These are phyloP conservation scores for Solanum ossicruentum DNA, from an alignment of 257 asterid genomes.

Conservation along the genomic window DNA sequence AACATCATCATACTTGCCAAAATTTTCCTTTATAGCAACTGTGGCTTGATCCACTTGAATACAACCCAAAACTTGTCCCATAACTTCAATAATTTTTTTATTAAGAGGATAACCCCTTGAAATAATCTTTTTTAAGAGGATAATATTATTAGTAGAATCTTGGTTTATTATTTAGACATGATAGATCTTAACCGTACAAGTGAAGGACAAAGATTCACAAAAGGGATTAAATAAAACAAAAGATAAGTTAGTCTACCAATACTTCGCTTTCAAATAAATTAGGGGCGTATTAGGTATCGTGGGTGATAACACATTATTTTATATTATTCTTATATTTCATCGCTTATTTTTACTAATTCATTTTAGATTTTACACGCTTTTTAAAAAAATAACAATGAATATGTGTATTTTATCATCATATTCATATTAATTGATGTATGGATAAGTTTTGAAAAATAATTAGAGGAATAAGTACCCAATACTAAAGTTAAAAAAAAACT, in stretches of 20 bases:
- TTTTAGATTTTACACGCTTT: too few relatives aligned
- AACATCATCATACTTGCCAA: slow-evolving; percentile 10
- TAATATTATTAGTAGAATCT: neutral
- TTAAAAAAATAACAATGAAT: too few relatives aligned
- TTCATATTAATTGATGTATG: too few relatives aligned
- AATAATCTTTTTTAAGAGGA: neutral
- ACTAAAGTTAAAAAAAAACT: too few relatives aligned
- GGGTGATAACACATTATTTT: too few relatives aligned
- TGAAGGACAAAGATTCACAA: neutral
- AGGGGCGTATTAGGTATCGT: too few relatives aligned
- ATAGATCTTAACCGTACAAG: neutral
- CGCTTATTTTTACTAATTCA: too few relatives aligned
- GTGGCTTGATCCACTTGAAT: slow-evolving; percentile 19
- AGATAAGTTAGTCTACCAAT: neutral
- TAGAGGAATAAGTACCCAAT: too few relatives aligned
- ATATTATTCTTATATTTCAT: too few relatives aligned
- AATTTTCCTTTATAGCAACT: slow-evolving; percentile 10
- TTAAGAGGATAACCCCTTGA: neutral
- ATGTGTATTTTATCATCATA: too few relatives aligned
- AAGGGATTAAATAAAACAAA: neutral
- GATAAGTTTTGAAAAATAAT: too few relatives aligned
- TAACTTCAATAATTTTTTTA: neutral
- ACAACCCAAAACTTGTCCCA: slow-evolving; percentile 23
- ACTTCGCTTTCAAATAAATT: neutral
- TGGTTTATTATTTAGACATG: neutral